Conservation (phyloP, 495 filamentous ascomycete genomes). For the Penicillium diatomitis region DNA sequence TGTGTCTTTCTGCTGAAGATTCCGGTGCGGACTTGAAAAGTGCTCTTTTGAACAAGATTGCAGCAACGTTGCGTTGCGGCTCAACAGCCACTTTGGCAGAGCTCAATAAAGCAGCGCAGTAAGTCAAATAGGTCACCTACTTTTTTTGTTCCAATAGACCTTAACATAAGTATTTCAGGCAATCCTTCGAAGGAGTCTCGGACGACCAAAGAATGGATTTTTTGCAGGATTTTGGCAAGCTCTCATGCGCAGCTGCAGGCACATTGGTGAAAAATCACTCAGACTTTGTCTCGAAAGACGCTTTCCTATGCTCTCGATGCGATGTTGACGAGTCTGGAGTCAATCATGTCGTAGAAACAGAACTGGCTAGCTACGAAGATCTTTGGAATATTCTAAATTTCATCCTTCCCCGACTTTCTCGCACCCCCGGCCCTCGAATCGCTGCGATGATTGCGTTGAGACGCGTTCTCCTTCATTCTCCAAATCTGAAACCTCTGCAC, state of each 20-base stretch:
- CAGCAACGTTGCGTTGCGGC: conserved; percentile 12
- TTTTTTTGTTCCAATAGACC: not conserved
- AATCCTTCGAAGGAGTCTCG: conserved; percentile 10
- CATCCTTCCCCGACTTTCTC: conserved; percentile 49
- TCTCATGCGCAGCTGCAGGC: conserved; percentile 37
- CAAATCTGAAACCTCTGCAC: conserved; percentile 47
- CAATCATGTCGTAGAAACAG: conserved; percentile 8
- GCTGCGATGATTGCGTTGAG: conserved; percentile 63
- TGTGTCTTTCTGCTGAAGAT: conserved; percentile 11
- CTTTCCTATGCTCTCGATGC: conserved; percentile 30
- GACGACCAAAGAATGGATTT: conserved; percentile 26
- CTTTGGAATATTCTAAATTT: conserved; percentile 45
- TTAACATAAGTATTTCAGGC: no score
- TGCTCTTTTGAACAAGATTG: conserved; percentile 11
- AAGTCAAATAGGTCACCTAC: conserved; percentile 6
- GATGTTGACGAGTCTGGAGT: conserved; percentile 16
- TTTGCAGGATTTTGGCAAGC: conserved; percentile 26
- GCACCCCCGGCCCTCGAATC: conserved; percentile 54
- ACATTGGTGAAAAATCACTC: conserved; percentile 8
- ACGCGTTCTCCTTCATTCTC: conserved; percentile 56
- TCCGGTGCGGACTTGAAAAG: conserved; percentile 5
- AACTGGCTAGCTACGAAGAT: conserved; percentile 29
- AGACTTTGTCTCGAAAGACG: conserved; percentile 10
- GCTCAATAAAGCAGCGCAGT: conserved; percentile 21
- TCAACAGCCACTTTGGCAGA: conserved; percentile 12